Evolutionary conservation across 1,284 basidiomycete genomes (phyloP).

Genomic region (Ganoderma sp.): DNA sequence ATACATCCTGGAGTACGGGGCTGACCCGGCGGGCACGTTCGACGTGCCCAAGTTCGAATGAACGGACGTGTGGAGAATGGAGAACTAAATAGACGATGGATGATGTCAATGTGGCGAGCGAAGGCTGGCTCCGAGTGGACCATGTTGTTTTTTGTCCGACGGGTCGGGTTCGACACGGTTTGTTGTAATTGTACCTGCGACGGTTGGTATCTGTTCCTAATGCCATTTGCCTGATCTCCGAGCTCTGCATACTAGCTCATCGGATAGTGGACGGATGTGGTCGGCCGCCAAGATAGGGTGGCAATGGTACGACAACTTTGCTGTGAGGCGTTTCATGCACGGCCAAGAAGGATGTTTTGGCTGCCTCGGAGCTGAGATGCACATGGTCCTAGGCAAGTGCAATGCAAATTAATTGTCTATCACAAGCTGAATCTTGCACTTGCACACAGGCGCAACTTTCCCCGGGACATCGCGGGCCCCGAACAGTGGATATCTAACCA

Average conservation of each 20-base stretch:
- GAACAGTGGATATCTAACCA: not conserved
- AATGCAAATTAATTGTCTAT: not conserved
- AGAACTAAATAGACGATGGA: not conserved
- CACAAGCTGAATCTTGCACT: not conserved
- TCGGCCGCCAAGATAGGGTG: not conserved
- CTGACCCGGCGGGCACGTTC: conserved; percentile 56
- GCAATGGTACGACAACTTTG: not conserved
- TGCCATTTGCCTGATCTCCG: not conserved
- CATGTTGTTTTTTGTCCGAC: not conserved
- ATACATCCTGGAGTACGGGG: conserved; percentile 61
- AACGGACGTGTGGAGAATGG: not conserved
- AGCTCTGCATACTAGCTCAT: not conserved
- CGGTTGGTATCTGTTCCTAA: not conserved
- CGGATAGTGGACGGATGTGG: no score
- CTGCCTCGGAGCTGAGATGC: not conserved
- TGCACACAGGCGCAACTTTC: not conserved
- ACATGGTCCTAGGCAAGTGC: not conserved
- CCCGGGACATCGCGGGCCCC: not conserved
- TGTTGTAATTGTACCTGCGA: not conserved
- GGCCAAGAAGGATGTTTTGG: not conserved
- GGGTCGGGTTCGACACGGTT: not conserved
- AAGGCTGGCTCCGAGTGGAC: not conserved
- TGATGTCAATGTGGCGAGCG: not conserved
- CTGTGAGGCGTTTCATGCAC: not conserved
- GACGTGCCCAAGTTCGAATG: conserved; percentile 49